Percentiles rank a stretch among this genome's conserved stretches.
Evolutionary conservation across 2,329 filamentous ascomycete species (phyloP).

Genomic region (Monosporascus sp.): DNA sequence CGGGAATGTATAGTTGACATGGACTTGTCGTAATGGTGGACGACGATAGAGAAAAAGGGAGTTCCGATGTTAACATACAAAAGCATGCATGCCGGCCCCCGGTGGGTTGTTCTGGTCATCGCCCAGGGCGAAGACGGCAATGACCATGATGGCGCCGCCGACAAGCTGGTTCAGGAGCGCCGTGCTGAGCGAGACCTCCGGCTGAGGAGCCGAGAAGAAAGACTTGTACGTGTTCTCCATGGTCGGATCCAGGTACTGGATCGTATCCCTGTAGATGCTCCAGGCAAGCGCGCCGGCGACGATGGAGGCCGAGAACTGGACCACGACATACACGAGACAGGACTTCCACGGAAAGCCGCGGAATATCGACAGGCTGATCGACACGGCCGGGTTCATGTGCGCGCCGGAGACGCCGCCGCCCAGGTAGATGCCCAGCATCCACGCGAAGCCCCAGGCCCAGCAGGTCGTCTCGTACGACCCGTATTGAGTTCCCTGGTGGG

Average conservation of each 20-base stretch:
- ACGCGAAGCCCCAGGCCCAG: slow-evolving; percentile 24
- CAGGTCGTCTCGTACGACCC: slow-evolving; percentile 20
- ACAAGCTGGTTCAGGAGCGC: slow-evolving; percentile 30
- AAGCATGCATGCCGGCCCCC: slow-evolving; percentile 30
- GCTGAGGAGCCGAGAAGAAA: slow-evolving; percentile 26
- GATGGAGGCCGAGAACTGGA: slow-evolving; percentile 24
- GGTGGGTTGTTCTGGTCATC: slow-evolving; percentile 33
- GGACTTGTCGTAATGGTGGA: background rate
- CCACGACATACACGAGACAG: slow-evolving; percentile 23
- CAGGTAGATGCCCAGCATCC: slow-evolving; percentile 25
- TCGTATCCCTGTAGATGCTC: slow-evolving; percentile 22
- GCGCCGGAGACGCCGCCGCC: slow-evolving; percentile 21
- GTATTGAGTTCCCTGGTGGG: slow-evolving; percentile 12
- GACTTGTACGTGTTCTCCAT: slow-evolving; percentile 21
- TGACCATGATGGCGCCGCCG: slow-evolving; percentile 27
- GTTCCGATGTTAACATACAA: slow-evolving; percentile 9
- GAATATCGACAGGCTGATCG: slow-evolving; percentile 27
- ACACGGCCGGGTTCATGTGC: slow-evolving; percentile 29
- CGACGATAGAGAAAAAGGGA: background rate
- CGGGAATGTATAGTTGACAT: too few relatives aligned
- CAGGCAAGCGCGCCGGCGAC: slow-evolving; percentile 23
- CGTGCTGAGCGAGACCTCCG: slow-evolving; percentile 15
- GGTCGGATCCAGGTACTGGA: slow-evolving; percentile 23
- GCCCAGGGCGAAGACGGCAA: slow-evolving; percentile 29
- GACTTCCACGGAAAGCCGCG: slow-evolving; percentile 31